These are phyloP conservation scores for Botrytis deweyae DNA, from an alignment of 2,329 filamentous ascomycete genomes.

Conservation along the genomic window DNA sequence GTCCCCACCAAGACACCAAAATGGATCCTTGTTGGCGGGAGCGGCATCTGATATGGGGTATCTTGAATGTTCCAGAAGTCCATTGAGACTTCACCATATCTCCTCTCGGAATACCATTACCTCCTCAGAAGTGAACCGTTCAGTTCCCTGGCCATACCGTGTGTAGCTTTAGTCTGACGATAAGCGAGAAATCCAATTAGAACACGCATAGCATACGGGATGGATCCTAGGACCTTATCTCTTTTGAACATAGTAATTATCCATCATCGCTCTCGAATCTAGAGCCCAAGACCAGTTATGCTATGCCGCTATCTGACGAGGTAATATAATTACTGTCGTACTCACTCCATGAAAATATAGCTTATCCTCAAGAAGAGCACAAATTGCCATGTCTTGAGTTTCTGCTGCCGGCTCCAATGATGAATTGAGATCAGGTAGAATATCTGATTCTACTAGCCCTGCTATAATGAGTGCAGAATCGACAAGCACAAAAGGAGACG, in stretches of 20 bases:
- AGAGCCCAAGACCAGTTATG: not conserved
- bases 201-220: constrained; percentile 53
- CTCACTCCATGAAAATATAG: constrained; percentile 55
- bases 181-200: constrained; percentile 53
- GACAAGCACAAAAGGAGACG: constrained; percentile 37
- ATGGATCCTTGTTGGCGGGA: constrained; percentile 40
- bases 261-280: constrained; percentile 54
- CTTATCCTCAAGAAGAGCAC: constrained; percentile 59
- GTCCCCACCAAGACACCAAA: constrained; percentile 57
- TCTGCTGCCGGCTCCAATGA: constrained; percentile 42
- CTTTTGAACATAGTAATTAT: constrained; percentile 62
- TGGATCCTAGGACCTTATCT: constrained; percentile 46
- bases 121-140: constrained; percentile 52
- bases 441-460: constrained; percentile 44
- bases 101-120: constrained; percentile 47
- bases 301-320: not conserved
- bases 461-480: constrained; percentile 58
- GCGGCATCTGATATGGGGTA: constrained; percentile 8
- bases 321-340: constrained; percentile 3
- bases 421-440: constrained; percentile 51
- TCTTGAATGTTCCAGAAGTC: constrained; percentile 43
- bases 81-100: constrained; percentile 54
- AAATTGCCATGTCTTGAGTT: constrained; percentile 52
- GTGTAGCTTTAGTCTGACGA: constrained; percentile 44
- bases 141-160: constrained; percentile 57